Base-by-base conservation (phyloP, 2,329 filamentous ascomycete genomes). In the Xylaria multiplex region DNA sequence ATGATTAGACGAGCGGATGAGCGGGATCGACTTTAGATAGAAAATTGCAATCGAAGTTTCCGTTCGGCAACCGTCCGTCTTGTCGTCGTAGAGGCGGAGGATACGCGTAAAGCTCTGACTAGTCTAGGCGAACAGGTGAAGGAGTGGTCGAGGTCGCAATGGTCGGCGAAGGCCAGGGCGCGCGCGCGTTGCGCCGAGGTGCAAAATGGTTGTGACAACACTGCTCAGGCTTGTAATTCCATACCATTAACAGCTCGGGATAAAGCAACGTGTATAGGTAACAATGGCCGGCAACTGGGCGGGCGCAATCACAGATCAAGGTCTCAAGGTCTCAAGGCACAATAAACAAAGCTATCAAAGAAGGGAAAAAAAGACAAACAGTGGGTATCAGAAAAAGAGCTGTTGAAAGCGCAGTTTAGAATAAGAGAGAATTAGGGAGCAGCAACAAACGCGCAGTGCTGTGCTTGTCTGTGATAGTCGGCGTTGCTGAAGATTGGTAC, bases 1-100 rank as follows among this genome's bases (percentile, higher is more conserved):
- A 99, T 99, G 74, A 70, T 82, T 80, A 48, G 6, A 46, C 16
- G 30, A 24, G 42, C 19, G 53, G 6, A 46, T 19, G 30, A 24
- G 42, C 19, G 24, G 45, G 32, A 32, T 42, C 24, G 27, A 43
- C 30, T 22, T 60, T 52, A 27, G 14, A 43, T 32, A 9, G 16
- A 32, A 35, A n/a, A n/a, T 40, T 19, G 32, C n/a, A 22, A 37
- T 32, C 6, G 16, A 35, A 35, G 16, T 22, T 45, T 24, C 40
- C 24, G 19, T 24, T 61, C 19, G 49, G 52, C 43, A 6, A 24
- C 11, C 22, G 49, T 37, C 30, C 6, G n/a, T 57, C 19, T 46
- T n/a, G 22, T 45, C 45, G 42, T 45, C 54, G 32, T 49, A 19
- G 42, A n/a, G 14, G 32, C 37, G 6, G 35, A 22, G 27, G 5